A percentile compares a stretch with the other conserved stretches of the same genome.
These are phyloP conservation scores for Pleurotus ostreatus DNA, from an alignment of 768 basidiomycete genomes.

Conservation along the genomic window DNA sequence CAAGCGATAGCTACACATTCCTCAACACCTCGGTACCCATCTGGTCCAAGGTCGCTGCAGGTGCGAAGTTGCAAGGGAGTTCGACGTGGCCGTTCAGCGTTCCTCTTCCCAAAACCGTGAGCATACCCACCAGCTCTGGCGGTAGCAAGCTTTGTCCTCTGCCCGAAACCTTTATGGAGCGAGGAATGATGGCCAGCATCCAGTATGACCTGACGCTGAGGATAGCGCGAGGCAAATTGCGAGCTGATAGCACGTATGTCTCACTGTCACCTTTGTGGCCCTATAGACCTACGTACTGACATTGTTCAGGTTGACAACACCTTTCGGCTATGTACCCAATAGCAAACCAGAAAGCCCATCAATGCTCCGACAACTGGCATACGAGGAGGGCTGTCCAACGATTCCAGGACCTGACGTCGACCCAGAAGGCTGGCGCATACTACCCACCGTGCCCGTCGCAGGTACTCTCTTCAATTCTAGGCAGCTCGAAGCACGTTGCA, in stretches of 20 bases:
- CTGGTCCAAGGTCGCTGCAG: conserved; percentile 43
- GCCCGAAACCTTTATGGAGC: conserved; percentile 52
- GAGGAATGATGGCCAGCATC: conserved; percentile 42
- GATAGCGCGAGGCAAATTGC: conserved; percentile 44
- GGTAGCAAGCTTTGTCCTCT: conserved; percentile 35
- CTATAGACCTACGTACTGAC: background rate
- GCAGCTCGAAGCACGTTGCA: conserved; percentile 36
- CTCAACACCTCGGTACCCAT: conserved; percentile 38
- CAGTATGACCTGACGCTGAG: conserved; percentile 46
- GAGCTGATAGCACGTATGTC: conserved; percentile 39
- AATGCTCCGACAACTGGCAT: conserved; percentile 44
- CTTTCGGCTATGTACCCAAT: conserved; percentile 49
- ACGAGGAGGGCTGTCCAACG: conserved; percentile 32
- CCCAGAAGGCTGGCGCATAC: conserved; percentile 49
- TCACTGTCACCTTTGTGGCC: conserved; percentile 14
- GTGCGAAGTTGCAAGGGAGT: conserved; percentile 41
- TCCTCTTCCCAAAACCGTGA: conserved; percentile 38
- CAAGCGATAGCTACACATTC: conserved; percentile 41
- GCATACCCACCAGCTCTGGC: conserved; percentile 31
- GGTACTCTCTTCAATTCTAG: conserved; percentile 37
- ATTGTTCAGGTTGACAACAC: conserved; percentile 37
- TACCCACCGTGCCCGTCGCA: conserved; percentile 34
- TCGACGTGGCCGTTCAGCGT: conserved; percentile 49
- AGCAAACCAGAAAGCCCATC: conserved; percentile 42
- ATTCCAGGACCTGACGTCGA: conserved; percentile 44